phyloP scores from a whole-genome alignment of 768 basidiomycete genomes.

The Gelatoporia subvermispora region DNA sequence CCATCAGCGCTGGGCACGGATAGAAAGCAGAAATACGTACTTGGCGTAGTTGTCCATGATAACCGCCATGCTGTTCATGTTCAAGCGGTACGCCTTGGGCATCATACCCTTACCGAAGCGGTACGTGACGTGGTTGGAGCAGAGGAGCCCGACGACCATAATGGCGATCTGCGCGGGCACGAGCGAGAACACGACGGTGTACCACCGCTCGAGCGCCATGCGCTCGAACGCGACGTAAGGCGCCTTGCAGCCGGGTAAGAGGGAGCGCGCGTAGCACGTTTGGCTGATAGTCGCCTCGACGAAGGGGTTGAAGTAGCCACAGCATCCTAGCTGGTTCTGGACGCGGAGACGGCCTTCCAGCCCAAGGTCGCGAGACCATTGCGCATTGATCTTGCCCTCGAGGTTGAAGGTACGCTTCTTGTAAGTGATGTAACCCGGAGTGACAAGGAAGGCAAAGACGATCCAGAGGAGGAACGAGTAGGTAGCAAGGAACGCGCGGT shows the following conservation, averaged over 20 bases:
- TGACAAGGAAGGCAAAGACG: constrained; percentile 63
- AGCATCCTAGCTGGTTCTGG: constrained; percentile 73
- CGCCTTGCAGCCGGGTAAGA: constrained; percentile 70
- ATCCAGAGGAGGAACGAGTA: constrained; percentile 73
- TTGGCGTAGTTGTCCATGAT: constrained; percentile 84
- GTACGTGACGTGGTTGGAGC: constrained; percentile 82
- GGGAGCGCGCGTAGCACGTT: constrained; percentile 69
- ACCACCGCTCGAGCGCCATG: constrained; percentile 56
- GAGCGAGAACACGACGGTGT: constrained; percentile 55
- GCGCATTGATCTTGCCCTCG: constrained; percentile 73
- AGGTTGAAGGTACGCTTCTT: constrained; percentile 72
- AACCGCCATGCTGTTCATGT: constrained; percentile 68
- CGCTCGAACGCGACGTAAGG: constrained; percentile 56
- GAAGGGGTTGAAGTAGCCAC: constrained; percentile 77
- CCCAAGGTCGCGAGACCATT: constrained; percentile 66
- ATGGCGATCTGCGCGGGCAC: constrained; percentile 64
- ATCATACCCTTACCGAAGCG: constrained; percentile 87
- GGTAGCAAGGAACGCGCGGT: constrained; percentile 73
- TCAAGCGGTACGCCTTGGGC: constrained; percentile 77
- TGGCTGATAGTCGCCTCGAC: constrained; percentile 73
- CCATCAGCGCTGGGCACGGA: constrained; percentile 1
- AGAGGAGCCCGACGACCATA: constrained; percentile 62
- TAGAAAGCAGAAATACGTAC: constrained; percentile 34
- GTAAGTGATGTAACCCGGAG: constrained; percentile 77
- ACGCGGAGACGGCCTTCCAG: constrained; percentile 57